Conservation (phyloP, 768 basidiomycete species). For the Phylloporus arenicola region DNA sequence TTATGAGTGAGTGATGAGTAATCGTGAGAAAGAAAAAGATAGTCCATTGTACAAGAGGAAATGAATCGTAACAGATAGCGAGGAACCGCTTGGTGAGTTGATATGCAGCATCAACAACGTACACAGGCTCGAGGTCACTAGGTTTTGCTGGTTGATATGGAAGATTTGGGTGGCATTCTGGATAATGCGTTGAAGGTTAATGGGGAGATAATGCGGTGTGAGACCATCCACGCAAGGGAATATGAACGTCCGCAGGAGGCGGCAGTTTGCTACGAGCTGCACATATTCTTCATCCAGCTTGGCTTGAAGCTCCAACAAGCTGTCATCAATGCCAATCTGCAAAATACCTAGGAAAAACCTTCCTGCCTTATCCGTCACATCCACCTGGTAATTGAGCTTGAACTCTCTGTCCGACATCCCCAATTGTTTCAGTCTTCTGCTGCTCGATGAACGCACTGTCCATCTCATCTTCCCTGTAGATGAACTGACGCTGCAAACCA, state of each 20-base stretch:
- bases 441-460: slow-evolving; percentile 97
- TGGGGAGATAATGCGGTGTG: slow-evolving; percentile 81
- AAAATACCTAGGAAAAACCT: slow-evolving; percentile 77
- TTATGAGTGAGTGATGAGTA: too few relatives aligned
- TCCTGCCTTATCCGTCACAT: slow-evolving; percentile 77
- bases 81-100: slow-evolving; percentile 73
- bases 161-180: too few relatives aligned
- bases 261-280: slow-evolving; percentile 69
- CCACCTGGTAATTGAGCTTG: slow-evolving; percentile 90
- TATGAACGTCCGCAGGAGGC: too few relatives aligned
- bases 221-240: slow-evolving; percentile 73
- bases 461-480: slow-evolving; percentile 99
- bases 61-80: too few relatives aligned
- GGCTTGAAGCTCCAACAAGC: slow-evolving; percentile 74
- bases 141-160: too few relatives aligned
- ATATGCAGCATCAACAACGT: slow-evolving; percentile 76
- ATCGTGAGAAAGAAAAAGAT: too few relatives aligned
- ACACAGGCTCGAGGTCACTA: slow-evolving; percentile 82
- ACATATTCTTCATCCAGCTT: slow-evolving; percentile 76
- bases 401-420: slow-evolving; percentile 76
- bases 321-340: slow-evolving; percentile 84
- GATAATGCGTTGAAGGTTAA: slow-evolving; percentile 91
- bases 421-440: slow-evolving; percentile 88
- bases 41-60: too few relatives aligned
- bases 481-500: slow-evolving; percentile 95